Conservation (phyloP, 257 asterid genomes). For the Jacaranda copaia region DNA sequence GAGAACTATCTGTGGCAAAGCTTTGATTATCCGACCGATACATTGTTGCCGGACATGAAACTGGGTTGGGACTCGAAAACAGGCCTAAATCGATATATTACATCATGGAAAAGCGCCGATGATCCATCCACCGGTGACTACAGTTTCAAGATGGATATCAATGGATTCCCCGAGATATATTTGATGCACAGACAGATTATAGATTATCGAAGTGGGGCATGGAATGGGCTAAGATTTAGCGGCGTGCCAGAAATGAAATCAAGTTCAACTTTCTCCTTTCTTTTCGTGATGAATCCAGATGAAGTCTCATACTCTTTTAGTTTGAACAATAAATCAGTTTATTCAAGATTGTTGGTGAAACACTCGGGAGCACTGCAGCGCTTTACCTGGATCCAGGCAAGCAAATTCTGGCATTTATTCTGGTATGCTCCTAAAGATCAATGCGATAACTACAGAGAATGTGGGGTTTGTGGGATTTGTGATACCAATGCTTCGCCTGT, state of each 20-base stretch:
- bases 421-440: slow-evolving; percentile 91
- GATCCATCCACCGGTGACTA: slow-evolving; percentile 82
- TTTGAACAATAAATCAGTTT: slow-evolving; percentile 52
- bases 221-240: slow-evolving; percentile 87
- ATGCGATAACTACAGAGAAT: slow-evolving; percentile 75
- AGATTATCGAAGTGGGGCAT: slow-evolving; percentile 84
- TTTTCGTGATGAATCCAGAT: slow-evolving; percentile 43
- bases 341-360: slow-evolving; percentile 57
- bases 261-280: slow-evolving; percentile 47
- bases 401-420: slow-evolving; percentile 57
- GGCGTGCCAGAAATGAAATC: slow-evolving; percentile 94
- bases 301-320: slow-evolving; percentile 57
- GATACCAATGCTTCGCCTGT: slow-evolving; percentile 78
- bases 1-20: slow-evolving; percentile 69
- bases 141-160: slow-evolving; percentile 61
- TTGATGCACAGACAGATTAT: slow-evolving; percentile 33
- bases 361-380: slow-evolving; percentile 56
- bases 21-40: slow-evolving; percentile 83
- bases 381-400: slow-evolving; percentile 67
- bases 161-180: slow-evolving; percentile 70
- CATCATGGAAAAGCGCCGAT: slow-evolving; percentile 68
- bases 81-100: slow-evolving; percentile 57
- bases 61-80: slow-evolving; percentile 88
- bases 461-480: slow-evolving; percentile 78
- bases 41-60: slow-evolving; percentile 88